Percentiles rank a stretch among this genome's conserved stretches.
phyloP scores from a whole-genome alignment of 345 rosid genomes.

The Brassica rapa region DNA sequence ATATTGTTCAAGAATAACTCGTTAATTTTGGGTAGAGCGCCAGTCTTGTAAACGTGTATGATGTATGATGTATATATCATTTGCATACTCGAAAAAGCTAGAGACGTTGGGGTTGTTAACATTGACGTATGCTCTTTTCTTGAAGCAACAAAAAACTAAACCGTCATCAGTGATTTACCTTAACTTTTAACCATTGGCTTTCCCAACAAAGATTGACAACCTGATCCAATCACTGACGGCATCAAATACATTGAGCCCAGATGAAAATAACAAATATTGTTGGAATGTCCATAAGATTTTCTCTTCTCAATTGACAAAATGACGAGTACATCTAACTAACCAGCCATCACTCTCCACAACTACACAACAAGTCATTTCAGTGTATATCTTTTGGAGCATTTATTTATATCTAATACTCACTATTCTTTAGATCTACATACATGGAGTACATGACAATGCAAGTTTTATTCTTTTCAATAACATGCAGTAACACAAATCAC shows the following conservation, averaged over 20 bases:
- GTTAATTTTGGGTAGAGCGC: conserved; percentile 66
- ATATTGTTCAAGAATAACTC: conserved; percentile 35
- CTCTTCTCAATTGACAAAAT: conserved; percentile 17
- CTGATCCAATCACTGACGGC: conserved; percentile 29
- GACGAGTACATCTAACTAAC: conserved; percentile 40
- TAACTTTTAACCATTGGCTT: conserved; percentile 1
- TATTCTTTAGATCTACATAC: not conserved
- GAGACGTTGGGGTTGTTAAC: conserved; percentile 31
- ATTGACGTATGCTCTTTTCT: conserved; percentile 27
- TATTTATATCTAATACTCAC: not conserved
- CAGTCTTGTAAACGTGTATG: conserved; percentile 76
- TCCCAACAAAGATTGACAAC: not conserved
- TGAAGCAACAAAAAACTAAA: conserved; percentile 35
- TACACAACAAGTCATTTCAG: conserved; percentile 33
- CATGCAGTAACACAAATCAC: conserved; percentile 7
- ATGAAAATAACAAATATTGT: conserved; percentile 12
- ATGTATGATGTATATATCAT: not conserved
- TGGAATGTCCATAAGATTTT: conserved; percentile 16
- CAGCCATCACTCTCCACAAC: conserved; percentile 31
- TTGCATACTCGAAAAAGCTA: conserved; percentile 26
- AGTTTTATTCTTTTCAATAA: not conserved
- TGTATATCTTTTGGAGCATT: conserved; percentile 1
- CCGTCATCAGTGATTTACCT: conserved; percentile 11
- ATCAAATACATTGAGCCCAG: conserved; percentile 20
- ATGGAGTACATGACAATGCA: not conserved